Conservation (phyloP, 2,329 filamentous ascomycete species). For the Fusarium humuli region DNA sequence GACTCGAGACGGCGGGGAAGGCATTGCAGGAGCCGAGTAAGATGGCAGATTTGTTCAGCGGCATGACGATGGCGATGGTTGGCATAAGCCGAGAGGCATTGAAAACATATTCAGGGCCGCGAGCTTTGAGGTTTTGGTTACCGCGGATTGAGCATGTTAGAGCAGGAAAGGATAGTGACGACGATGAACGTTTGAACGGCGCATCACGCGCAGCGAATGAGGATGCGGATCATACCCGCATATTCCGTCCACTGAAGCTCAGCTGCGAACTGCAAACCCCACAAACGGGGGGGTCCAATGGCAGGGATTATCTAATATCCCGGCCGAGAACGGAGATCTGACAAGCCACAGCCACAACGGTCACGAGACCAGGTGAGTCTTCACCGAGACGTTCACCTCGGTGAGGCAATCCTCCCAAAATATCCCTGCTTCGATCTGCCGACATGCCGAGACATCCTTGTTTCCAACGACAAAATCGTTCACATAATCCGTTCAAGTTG, state of each 20-base stretch:
- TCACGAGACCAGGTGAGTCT: conserved; percentile 10
- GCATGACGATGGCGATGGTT: conserved; percentile 33
- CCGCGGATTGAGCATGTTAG: conserved; percentile 43
- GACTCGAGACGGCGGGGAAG: conserved; percentile 29
- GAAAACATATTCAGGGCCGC: conserved; percentile 37
- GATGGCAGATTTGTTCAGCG: conserved; percentile 37
- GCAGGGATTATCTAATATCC: conserved; percentile 29
- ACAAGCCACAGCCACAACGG: background rate
- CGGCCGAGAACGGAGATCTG: conserved; percentile 23
- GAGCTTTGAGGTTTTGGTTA: conserved; percentile 16
- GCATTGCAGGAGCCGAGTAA: conserved; percentile 39
- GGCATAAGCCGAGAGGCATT: conserved; percentile 19
- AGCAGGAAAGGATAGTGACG: conserved; percentile 32
- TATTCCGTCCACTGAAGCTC: conserved; percentile 6
- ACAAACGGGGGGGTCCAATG: background rate
- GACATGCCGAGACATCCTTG: conserved; percentile 28
- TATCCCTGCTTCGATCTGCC: conserved; percentile 30
- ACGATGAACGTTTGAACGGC: conserved; percentile 8
- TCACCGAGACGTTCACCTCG: conserved; percentile 26
- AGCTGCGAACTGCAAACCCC: conserved; percentile 13
- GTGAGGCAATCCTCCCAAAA: conserved; percentile 9
- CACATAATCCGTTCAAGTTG: conserved; percentile 10
- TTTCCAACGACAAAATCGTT: conserved; percentile 7
- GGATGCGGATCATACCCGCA: conserved; percentile 17
- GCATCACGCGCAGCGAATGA: conserved; percentile 33